Base-by-base conservation (phyloP, 2,329 filamentous ascomycete genomes). In the Zelopaecilomyces penicillatus region DNA sequence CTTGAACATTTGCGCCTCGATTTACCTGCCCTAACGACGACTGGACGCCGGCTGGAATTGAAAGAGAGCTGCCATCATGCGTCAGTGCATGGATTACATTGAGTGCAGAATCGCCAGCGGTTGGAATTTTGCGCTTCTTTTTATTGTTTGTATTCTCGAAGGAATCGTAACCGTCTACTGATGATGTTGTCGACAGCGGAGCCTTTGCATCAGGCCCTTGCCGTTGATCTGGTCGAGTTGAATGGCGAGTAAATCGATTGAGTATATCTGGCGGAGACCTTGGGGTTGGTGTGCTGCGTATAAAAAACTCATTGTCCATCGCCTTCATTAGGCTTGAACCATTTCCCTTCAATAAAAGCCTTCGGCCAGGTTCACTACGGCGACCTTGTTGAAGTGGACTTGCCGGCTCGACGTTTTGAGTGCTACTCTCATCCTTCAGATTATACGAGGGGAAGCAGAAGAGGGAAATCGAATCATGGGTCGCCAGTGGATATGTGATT, bases 111-210 rank as follows among this genome's bases (percentile, higher is more conserved):
- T 87, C 85, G 12, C 87, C 85, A 7, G 87, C 88, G 0, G 89
- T 89, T 0, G 93, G 93, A 33, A 98, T 97, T 68, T 98, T 98
- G 54, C 93, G 80, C 66, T 98, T 97, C 72, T 97, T 98, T 68
- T 98, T 98, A 63, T 98, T 98, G 64, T 95, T 97, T 32, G 88
- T 95, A 58, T 97, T 97, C 65, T 98, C 93, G 57, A 96, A 95
- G 5, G 88, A 93, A 64, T 98, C 93, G 63, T 97, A 97, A 10
- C 90, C 89, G 62, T 97, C 91, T 8, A 79, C 70, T 3, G 83
- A 85, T 4, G 83, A 84, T 5, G 78, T 75, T 27, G 83, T 81
- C 9, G 87, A 88, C 37, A 75, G 76, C 40, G 83, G 76, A 26
- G 80, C 77, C 37, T 79, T 73, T 12, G 70, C 65, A 45, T 71